Percentiles rank a stretch among this genome's conserved stretches.
Evolutionary conservation across 805 yeast genomes (phyloP).

Genomic region (Yamadazyma nakazawae): DNA sequence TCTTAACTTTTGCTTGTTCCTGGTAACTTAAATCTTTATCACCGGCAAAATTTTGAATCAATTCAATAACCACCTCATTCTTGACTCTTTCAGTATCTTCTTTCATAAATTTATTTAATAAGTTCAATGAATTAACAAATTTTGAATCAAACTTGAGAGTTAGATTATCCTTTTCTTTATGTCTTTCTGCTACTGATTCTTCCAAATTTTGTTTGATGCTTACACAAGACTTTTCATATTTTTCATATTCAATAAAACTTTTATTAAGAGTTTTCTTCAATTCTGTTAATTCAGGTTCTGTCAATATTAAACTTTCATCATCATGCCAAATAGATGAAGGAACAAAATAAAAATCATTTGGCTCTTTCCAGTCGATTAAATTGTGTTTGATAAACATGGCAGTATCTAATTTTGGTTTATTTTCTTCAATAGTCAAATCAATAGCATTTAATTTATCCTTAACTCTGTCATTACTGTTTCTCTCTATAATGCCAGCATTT

Average conservation of each 20-base stretch:
- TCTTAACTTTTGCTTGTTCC: constrained; percentile 50
- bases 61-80: constrained; percentile 85
- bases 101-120: constrained; percentile 60
- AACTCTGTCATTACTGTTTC: constrained; percentile 41
- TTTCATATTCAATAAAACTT: constrained; percentile 36
- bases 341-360: constrained; percentile 76
- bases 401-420: constrained; percentile 70
- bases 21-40: constrained; percentile 65
- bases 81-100: constrained; percentile 73
- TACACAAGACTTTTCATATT: constrained; percentile 40
- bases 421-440: constrained; percentile 59
- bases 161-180: constrained; percentile 31
- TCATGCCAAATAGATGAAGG: constrained; percentile 98
- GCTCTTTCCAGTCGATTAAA: constrained; percentile 71
- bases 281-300: constrained; percentile 54
- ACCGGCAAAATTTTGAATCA: constrained; percentile 81
- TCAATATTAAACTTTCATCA: constrained; percentile 68
- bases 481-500: constrained; percentile 60
- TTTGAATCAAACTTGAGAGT: constrained; percentile 53
- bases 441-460: constrained; percentile 50
- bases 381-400: constrained; percentile 94
- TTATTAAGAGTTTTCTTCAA: constrained; percentile 50
- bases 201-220: constrained; percentile 51
- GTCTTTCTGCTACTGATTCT: constrained; percentile 36
- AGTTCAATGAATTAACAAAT: constrained; percentile 48